Evolutionary conservation across 2,329 filamentous ascomycete genomes (phyloP), one percentile per base, ranked within the genome.

Genomic region (Stagonosporopsis tanaceti): DNA sequence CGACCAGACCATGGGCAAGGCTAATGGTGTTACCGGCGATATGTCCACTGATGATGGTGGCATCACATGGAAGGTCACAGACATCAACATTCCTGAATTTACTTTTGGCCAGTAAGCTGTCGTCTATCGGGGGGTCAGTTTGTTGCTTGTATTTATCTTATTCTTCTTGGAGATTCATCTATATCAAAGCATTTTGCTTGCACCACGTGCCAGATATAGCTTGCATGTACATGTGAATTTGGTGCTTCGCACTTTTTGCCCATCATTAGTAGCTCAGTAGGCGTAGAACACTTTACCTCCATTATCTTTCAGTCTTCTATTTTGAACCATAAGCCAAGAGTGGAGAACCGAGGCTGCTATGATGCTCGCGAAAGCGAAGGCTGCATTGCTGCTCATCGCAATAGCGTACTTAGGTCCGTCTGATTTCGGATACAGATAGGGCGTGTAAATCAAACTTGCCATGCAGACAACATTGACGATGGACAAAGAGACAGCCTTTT

Each of bases 381-480:
- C 51, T 28, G 66, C 66, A 50, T 67, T 68, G 17, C 57, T 63
- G 20, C 59, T 65, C 62, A 67, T 62, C 2, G 64, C 67, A 47
- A 64, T 66, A 11, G 65, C 47, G 37, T 66, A 69, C 28, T 64
- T 66, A 1, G 67, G 65, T 4, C 61, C 64, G 38, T 69, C 67
- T 28, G 57, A 64, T 39, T 63, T 57, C 0, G 60, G 59, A 22
- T 79, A 79, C 51, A 80, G 75, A 50, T 78, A 80, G 1, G 78
- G 77, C 1, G 72, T 76, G 51, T 73, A 77, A 38, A 80, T 79
- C 47, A 76, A 74, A 35, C 71, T 69, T 22, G 73, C 66, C 48
- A 78, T 80, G 0, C 74, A 75, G 5, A 76, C 68, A 1, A 77
- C 72, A 47, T 81, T 80, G n/a, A 79, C 77, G 44, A 80, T 76